Conservation (phyloP, 768 basidiomycete genomes). For the Leccinum disarticulatum region DNA sequence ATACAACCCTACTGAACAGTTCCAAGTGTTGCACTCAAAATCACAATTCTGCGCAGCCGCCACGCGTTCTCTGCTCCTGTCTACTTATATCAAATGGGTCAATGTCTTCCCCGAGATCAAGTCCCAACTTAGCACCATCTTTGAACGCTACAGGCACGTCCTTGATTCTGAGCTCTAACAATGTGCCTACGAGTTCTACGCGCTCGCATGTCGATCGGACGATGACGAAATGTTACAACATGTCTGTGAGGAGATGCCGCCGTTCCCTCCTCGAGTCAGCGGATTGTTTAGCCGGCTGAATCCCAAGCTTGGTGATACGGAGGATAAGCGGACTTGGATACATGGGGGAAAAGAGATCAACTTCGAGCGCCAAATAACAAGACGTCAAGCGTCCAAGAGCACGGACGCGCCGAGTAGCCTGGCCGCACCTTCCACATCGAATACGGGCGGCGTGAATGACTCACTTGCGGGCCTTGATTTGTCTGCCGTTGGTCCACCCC, state of each 20-base stretch:
- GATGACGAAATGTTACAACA: constrained; percentile 93
- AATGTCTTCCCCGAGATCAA: constrained; percentile 99
- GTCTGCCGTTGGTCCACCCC: constrained; percentile 32
- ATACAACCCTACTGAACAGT: constrained; percentile 92
- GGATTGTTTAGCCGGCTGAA: constrained; percentile 85
- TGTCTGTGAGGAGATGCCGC: constrained; percentile 98
- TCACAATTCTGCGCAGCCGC: constrained; percentile 92
- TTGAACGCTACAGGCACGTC: constrained; percentile 96
- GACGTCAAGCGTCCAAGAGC: constrained; percentile 46
- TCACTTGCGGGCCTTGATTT: constrained; percentile 85
- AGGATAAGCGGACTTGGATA: constrained; percentile 94
- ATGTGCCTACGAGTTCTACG: constrained; percentile 96
- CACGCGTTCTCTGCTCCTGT: constrained; percentile 88
- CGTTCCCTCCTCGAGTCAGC: constrained; percentile 94
- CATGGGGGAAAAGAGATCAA: constrained; percentile 95
- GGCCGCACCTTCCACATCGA: constrained; percentile 35
- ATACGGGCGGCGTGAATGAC: constrained; percentile 58
- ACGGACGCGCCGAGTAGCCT: constrained; percentile 37
- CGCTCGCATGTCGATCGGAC: constrained; percentile 78
- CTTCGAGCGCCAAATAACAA: constrained; percentile 66
- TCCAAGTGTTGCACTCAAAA: constrained; percentile 89
- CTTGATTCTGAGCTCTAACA: constrained; percentile 97
- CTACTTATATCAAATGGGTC: constrained; percentile 99
- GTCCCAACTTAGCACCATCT: constrained; percentile 87
- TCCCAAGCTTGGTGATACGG: constrained; percentile 88